Percentiles rank a stretch among this genome's conserved stretches.
phyloP scores from a whole-genome alignment of 2,329 filamentous ascomycete species.

The Claviceps purpurea region DNA sequence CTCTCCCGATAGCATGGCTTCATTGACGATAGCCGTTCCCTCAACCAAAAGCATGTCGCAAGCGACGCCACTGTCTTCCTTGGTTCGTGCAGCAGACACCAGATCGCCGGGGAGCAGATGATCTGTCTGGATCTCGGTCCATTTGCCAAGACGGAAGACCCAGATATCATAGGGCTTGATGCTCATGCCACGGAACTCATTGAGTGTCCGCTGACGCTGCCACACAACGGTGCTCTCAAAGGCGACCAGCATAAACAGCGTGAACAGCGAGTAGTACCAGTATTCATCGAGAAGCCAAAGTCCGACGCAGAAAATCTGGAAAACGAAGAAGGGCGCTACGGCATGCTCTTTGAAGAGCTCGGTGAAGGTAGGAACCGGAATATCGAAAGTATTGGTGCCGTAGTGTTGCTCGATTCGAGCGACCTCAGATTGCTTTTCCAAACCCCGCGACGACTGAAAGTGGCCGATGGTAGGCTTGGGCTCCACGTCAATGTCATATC shows the following conservation, averaged over 20 bases:
- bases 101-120: constrained; percentile 86
- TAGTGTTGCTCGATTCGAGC: constrained; percentile 80
- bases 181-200: constrained; percentile 96
- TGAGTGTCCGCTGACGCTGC: constrained; percentile 92
- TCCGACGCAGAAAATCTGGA: constrained; percentile 96
- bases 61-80: constrained; percentile 91
- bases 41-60: constrained; percentile 95
- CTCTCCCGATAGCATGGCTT: constrained; percentile 97
- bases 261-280: constrained; percentile 99
- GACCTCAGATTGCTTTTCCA: constrained; percentile 62
- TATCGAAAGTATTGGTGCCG: constrained; percentile 92
- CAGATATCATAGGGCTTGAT: constrained; percentile 96
- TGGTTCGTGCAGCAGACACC: constrained; percentile 82
- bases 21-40: constrained; percentile 93
- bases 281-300: constrained; percentile 99
- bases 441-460: constrained; percentile 71
- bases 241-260: constrained; percentile 91
- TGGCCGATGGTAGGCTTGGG: constrained; percentile 65
- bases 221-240: constrained; percentile 99
- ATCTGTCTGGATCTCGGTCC: constrained; percentile 81
- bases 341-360: constrained; percentile 98
- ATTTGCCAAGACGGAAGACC: constrained; percentile 77
- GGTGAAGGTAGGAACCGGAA: constrained; percentile 87
- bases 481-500: constrained; percentile 72
- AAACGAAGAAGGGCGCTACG: constrained; percentile 97